Evolutionary conservation across 352 stramenopile genomes (phyloP), one percentile per base, ranked within the genome.

Genomic region (Globisporangium camurandrum): DNA sequence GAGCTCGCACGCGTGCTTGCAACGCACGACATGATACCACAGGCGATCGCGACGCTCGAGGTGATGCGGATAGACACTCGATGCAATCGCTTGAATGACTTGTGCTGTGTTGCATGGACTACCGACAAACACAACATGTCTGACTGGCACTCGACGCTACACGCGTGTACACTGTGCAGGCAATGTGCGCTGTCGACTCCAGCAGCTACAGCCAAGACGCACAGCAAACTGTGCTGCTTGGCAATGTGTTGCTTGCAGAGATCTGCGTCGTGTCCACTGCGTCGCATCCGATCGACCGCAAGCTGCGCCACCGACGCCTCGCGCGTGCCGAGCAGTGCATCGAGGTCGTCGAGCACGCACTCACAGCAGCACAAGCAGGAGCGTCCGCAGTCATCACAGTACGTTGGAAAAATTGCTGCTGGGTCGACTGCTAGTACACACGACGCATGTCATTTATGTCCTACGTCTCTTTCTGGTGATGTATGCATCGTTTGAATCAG

Each of bases 161-260:
- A 34, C 14, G 30, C 14, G 30, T 34, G 30, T 34, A 34, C 30
- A 34, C 30, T 40, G 34, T 52, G 27, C 34, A 77, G 66, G 56
- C 71, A 39, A 49, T 77, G 46, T 76, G 66, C 38, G 47, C 48
- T 37, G 10, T 61, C 23, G 19, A 30, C n/a, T 12, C 2, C 45
- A 54, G 37, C 36, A 60, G 33, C 49, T 17, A 28, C 34, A 42
- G 49, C 20, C 58, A 34, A 23, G 34, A 20, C 34, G 54, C 65
- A 22, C 58, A 61, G 31, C 49, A 58, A 0, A 61, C 68, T 27
- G 31, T 67, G 37, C 20, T 62, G 20, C 54, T 65, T 39, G 66
- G 64, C 12, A 66, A 82, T 33, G 46, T 84, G 7, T 40, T 88
- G 31, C 46, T 88, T 14, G 76, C 74, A n/a, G 79, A 88, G 51